phyloP scores from a whole-genome alignment of 805 yeast genomes.

The Schwanniomyces pseudopolymorphus region DNA sequence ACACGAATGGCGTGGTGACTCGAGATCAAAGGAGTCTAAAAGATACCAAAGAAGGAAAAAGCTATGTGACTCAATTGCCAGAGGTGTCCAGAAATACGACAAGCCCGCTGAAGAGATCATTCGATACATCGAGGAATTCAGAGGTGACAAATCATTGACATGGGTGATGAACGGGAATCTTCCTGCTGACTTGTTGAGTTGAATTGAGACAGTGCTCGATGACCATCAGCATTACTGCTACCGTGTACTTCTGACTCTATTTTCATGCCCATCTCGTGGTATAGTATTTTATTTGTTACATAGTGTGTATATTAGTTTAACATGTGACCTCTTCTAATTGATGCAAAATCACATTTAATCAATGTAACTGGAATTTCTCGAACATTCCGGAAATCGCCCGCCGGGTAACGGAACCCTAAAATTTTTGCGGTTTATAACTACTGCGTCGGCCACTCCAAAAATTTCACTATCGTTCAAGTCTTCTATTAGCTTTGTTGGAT shows the following conservation, averaged over 20 bases:
- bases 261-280: background rate
- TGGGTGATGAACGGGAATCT: constrained; percentile 50
- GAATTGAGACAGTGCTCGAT: no score
- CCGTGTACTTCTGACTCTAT: no score
- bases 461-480: background rate
- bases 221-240: no score
- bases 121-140: constrained; percentile 38
- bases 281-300: background rate
- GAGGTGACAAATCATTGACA: constrained; percentile 43
- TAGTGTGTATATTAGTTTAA: background rate
- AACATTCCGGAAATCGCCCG: constrained; percentile 5
- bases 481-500: constrained; percentile 2
- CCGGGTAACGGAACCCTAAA: constrained; percentile 10
- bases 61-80: constrained; percentile 42
- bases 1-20: constrained; percentile 47
- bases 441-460: constrained; percentile 5
- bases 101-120: constrained; percentile 42
- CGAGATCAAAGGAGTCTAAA: constrained; percentile 44
- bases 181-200: constrained; percentile 29
- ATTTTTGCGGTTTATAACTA: constrained; percentile 8
- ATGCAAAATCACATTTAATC: background rate
- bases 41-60: constrained; percentile 44
- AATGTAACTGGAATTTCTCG: constrained; percentile 5
- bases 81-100: constrained; percentile 40
- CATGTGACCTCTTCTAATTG: background rate